Conservation (phyloP, 495 filamentous ascomycete genomes). For the Lichina pygmaea region DNA sequence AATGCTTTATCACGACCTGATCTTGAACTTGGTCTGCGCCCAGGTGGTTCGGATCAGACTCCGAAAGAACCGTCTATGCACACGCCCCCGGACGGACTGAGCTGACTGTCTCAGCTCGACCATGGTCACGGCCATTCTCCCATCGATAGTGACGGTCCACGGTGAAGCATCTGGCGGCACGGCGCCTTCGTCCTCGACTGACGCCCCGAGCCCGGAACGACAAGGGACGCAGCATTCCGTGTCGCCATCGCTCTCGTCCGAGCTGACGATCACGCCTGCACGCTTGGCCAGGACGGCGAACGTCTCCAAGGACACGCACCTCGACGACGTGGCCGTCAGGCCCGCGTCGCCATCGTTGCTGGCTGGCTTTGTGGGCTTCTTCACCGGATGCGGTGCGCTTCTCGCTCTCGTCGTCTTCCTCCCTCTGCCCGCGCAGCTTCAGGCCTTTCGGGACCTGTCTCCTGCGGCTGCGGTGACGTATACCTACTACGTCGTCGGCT, state of each 20-base stretch:
- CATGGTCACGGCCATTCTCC: conserved; percentile 91
- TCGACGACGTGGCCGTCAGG: background rate
- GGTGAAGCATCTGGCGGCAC: conserved; percentile 3
- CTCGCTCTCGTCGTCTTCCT: conserved; percentile 59
- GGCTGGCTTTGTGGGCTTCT: conserved; percentile 74
- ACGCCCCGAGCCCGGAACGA: background rate
- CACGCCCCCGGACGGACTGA: no score
- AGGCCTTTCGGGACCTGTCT: conserved; percentile 31
- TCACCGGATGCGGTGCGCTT: conserved; percentile 77
- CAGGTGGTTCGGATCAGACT: no score
- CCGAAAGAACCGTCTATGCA: no score
- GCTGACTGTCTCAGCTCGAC: conserved; percentile 26
- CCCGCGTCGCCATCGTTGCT: conserved; percentile 20
- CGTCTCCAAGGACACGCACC: background rate
- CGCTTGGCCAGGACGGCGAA: conserved; percentile 9
- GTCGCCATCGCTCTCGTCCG: conserved; percentile 28
- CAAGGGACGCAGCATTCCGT: conserved; percentile 10
- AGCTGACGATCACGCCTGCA: conserved; percentile 34
- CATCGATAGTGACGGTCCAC: conserved; percentile 34
- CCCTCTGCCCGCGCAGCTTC: conserved; percentile 58
- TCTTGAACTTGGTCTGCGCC: no score
- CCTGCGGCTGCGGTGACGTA: conserved; percentile 40
- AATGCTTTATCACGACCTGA: background rate
- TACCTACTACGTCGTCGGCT: conserved; percentile 66
- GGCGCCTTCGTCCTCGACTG: background rate